These are phyloP conservation scores for Aspergillus sp. DNA, from an alignment of 2,329 filamentous ascomycete species.

Conservation along the genomic window DNA sequence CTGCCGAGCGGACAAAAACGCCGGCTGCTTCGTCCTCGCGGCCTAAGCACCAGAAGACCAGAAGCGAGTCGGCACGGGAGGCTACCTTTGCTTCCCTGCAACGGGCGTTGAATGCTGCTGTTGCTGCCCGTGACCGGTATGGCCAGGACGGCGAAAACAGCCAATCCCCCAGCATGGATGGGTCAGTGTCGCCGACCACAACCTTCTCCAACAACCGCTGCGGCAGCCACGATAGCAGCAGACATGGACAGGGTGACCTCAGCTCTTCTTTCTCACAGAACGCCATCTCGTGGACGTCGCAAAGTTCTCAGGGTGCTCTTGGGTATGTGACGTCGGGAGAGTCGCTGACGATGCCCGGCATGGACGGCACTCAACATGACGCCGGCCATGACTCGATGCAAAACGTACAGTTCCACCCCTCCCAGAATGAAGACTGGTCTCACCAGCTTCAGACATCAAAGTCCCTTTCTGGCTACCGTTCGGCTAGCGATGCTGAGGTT, in stretches of 20 bases:
- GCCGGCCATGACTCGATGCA: conserved; percentile 8
- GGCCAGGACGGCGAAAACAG: conserved; percentile 23
- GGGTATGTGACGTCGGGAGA: conserved; percentile 28
- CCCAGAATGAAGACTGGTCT: conserved; percentile 31
- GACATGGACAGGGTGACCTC: conserved; percentile 14
- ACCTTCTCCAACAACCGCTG: conserved; percentile 23
- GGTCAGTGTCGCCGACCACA: conserved; percentile 32
- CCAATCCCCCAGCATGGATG: conserved; percentile 28
- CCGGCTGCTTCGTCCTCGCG: conserved; percentile 25
- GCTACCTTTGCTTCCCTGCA: conserved; percentile 49
- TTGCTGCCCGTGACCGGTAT: conserved; percentile 41
- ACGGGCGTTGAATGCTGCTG: conserved; percentile 46
- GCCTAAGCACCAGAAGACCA: conserved; percentile 40
- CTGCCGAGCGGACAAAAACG: conserved; percentile 24
- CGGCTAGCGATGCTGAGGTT: conserved; percentile 27
- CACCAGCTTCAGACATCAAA: conserved; percentile 22
- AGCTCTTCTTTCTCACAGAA: conserved; percentile 35
- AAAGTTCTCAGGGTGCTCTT: conserved; percentile 28
- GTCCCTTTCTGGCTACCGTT: conserved; percentile 22
- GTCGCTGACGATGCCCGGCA: conserved; percentile 21
- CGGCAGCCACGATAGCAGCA: conserved; percentile 13
- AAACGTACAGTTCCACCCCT: conserved; percentile 13
- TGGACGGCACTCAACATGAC: conserved; percentile 21
- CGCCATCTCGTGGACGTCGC: conserved; percentile 32
- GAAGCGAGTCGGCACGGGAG: conserved; percentile 42